Evolutionary conservation across 495 filamentous ascomycete genomes (phyloP), one percentile per base, ranked within the genome.

Genomic region (Penicillium manginii): DNA sequence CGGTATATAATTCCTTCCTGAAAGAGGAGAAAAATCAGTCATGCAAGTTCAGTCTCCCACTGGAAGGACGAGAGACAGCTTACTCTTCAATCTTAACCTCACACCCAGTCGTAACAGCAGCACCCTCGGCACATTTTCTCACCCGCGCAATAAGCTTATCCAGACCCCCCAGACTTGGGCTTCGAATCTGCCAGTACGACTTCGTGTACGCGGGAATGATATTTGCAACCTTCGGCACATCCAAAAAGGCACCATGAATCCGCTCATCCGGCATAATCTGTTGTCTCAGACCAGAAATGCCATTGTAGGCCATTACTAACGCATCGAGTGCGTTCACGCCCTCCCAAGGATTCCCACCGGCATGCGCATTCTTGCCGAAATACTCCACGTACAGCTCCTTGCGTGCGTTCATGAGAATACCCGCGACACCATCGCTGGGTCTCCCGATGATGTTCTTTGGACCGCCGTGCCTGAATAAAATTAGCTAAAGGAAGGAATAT

Each of bases 201-300:
- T 72, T 75, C 2, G 81, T 71, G 55, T 80, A 78, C 3, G 73
- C 79, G 35, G 83, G 85, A 52, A 86, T 83, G 52, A 86, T 69
- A 59, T 86, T 85, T 3, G 83, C 71, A 3, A 75, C 72, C 14
- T 73, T 60, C 0, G 83, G 83, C 2, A 79, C 82, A 56, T 82
- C 67, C 2, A 75, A 78, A 52, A 86, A 84, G 26, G 76, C 49
- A 12, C 61, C 47, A 42, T 59, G 61, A 3, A 63, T 49, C 18
- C 61, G 52, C 15, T 63, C 48, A 19, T 47, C 32, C 2, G 53
- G 53, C 7, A 39, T 49, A 3, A 63, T 55, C 5, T 63, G 61
- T 23, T 63, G 61, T 26, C 61, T 21, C n/a, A 63, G n/a, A 8
- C 31, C 45, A 4, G 52, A 51, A 4, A 63, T 45, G 3, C 43